phyloP scores from a whole-genome alignment of 192 early-diverging fungal species.

The Haplosporangium gracile region DNA sequence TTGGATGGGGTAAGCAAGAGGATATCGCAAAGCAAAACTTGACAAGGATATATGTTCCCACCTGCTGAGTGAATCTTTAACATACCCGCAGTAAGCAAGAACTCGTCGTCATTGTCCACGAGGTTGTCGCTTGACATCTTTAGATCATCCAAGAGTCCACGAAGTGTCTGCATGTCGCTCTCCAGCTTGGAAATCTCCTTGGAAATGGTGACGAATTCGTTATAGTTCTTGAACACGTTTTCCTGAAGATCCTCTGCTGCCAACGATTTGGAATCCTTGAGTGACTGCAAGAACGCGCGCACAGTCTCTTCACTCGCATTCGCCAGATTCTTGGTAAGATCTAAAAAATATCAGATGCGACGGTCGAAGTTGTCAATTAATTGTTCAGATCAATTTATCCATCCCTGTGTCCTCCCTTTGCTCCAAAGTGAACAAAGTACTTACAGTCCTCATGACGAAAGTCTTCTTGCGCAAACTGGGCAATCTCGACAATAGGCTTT shows the following conservation, averaged over 20 bases:
- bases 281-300: slow-evolving; percentile 63
- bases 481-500: slow-evolving; percentile 60
- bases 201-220: slow-evolving; percentile 87
- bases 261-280: slow-evolving; percentile 75
- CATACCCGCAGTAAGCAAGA: slow-evolving; percentile 51
- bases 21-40: neutral
- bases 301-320: slow-evolving; percentile 70
- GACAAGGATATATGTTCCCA: neutral
- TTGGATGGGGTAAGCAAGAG: neutral
- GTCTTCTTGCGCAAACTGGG: slow-evolving; percentile 63
- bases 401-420: neutral
- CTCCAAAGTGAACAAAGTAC: neutral
- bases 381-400: neutral
- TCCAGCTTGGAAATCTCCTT: slow-evolving; percentile 87
- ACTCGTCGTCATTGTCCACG: slow-evolving; percentile 57
- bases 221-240: slow-evolving; percentile 90
- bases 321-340: slow-evolving; percentile 66
- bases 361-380: neutral
- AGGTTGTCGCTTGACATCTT: slow-evolving; percentile 64
- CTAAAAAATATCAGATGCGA: slow-evolving; percentile 38
- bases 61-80: neutral
- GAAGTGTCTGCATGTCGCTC: slow-evolving; percentile 79
- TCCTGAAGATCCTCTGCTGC: slow-evolving; percentile 80
- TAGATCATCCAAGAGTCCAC: slow-evolving; percentile 77
- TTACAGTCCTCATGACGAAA: slow-evolving; percentile 70